These are phyloP conservation scores for Boeremia lycopersici DNA, from an alignment of 2,329 filamentous ascomycete species.

Conservation along the genomic window DNA sequence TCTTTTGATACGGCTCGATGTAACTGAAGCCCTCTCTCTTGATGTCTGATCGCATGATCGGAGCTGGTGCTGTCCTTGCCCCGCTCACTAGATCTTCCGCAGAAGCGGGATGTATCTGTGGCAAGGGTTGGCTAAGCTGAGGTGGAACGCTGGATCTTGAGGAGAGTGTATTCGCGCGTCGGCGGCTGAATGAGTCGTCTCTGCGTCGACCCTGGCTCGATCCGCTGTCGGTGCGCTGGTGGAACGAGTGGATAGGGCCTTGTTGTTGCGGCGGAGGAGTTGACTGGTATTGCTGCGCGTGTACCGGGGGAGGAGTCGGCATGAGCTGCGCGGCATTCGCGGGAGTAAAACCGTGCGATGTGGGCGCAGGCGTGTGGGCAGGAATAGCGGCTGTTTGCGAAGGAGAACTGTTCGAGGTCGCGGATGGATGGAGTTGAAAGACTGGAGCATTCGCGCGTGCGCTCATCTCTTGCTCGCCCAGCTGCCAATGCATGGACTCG, in stretches of 20 bases:
- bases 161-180: slow-evolving; percentile 33
- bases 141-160: slow-evolving; percentile 45
- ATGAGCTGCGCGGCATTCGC: slow-evolving; percentile 48
- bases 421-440: slow-evolving; percentile 63
- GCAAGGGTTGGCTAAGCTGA: slow-evolving; percentile 41
- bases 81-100: slow-evolving; percentile 44
- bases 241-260: slow-evolving; percentile 38
- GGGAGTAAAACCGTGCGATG: slow-evolving; percentile 45
- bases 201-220: slow-evolving; percentile 40
- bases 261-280: slow-evolving; percentile 31
- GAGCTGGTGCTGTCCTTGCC: slow-evolving; percentile 43
- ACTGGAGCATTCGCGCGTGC: slow-evolving; percentile 86
- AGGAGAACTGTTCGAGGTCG: slow-evolving; percentile 41
- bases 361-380: slow-evolving; percentile 31
- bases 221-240: slow-evolving; percentile 43
- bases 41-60: slow-evolving; percentile 33
- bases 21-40: slow-evolving; percentile 38
- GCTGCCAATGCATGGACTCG: slow-evolving; percentile 97
- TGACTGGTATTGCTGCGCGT: slow-evolving; percentile 35
- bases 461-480: slow-evolving; percentile 94
- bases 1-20: slow-evolving; percentile 40
- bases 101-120: slow-evolving; percentile 41
- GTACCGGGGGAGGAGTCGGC: slow-evolving; percentile 31
- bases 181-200: slow-evolving; percentile 43
- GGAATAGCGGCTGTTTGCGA: slow-evolving; percentile 34